Conservation (phyloP, 169 alveolate species). For the Nephromyces sp. region DNA sequence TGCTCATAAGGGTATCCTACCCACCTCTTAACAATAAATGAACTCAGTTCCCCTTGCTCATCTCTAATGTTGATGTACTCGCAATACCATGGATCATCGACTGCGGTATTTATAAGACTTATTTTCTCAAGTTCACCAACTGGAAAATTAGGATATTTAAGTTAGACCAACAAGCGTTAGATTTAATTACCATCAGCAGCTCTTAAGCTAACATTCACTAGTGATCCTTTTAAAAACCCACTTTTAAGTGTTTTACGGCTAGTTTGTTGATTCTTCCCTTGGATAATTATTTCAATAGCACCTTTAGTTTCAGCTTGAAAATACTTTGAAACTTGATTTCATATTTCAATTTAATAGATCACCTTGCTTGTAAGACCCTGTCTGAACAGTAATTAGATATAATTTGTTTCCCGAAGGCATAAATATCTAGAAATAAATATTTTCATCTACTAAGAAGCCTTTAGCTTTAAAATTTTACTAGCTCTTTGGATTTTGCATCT, state of each 20-base stretch:
- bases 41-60: conserved; percentile 41
- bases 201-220: conserved; percentile 33
- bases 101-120: conserved; percentile 36
- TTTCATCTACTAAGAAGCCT: neutral
- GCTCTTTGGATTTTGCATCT: conserved; percentile 43
- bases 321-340: neutral
- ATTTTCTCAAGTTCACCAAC: conserved; percentile 44
- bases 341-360: neutral
- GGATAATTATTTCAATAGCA: conserved; percentile 31
- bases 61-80: conserved; percentile 34
- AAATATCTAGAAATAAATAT: conserved; percentile 22
- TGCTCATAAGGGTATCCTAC: conserved; percentile 45
- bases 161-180: neutral
- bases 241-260: conserved; percentile 31
- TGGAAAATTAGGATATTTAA: neutral
- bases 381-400: conserved; percentile 38
- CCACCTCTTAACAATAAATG: conserved; percentile 48
- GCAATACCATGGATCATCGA: conserved; percentile 55
- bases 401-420: conserved; percentile 47
- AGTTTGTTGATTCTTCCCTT: conserved; percentile 37
- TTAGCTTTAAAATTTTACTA: neutral
- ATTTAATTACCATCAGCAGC: conserved; percentile 41
- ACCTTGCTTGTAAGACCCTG: conserved; percentile 46
- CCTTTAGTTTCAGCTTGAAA: conserved; percentile 42
- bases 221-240: conserved; percentile 30